phyloP scores from a whole-genome alignment of 2,329 filamentous ascomycete species.

The Stagonosporopsis vannaccii region DNA sequence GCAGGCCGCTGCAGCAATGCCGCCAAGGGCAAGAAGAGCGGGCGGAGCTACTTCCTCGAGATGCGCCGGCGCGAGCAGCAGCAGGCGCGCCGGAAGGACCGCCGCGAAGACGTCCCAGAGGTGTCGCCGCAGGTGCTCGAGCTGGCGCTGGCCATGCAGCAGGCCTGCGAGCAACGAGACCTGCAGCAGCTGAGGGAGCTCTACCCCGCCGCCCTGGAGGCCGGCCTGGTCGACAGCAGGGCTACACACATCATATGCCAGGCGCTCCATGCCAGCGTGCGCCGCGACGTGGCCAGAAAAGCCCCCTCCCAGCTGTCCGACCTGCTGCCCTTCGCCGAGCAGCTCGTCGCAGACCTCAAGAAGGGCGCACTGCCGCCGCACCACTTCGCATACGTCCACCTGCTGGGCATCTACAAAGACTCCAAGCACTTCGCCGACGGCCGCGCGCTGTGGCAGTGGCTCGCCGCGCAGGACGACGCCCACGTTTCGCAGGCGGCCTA shows the following conservation, averaged over 20 bases:
- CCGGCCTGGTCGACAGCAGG: slow-evolving; percentile 19
- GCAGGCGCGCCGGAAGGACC: not conserved
- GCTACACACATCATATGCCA: slow-evolving; percentile 45
- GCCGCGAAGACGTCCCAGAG: not conserved
- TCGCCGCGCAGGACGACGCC: slow-evolving; percentile 52
- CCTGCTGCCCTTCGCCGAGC: slow-evolving; percentile 43
- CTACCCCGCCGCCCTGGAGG: slow-evolving; percentile 34
- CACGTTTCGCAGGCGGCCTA: slow-evolving; percentile 55
- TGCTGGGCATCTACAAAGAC: slow-evolving; percentile 58
- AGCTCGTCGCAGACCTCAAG: slow-evolving; percentile 52
- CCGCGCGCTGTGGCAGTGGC: slow-evolving; percentile 58
- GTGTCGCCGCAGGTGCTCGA: slow-evolving; percentile 3
- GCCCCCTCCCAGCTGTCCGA: slow-evolving; percentile 11
- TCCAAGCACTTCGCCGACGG: slow-evolving; percentile 50
- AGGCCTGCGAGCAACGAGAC: slow-evolving; percentile 28
- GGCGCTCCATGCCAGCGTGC: slow-evolving; percentile 47
- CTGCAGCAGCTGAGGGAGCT: slow-evolving; percentile 32
- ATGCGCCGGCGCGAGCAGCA: slow-evolving; percentile 13
- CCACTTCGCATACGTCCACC: slow-evolving; percentile 53
- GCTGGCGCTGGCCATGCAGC: slow-evolving; percentile 23
- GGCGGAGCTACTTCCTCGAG: slow-evolving; percentile 16
- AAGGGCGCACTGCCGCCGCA: slow-evolving; percentile 46
- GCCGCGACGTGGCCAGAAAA: slow-evolving; percentile 23
- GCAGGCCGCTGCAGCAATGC: slow-evolving; percentile 24
- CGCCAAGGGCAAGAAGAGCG: slow-evolving; percentile 14